phyloP scores from a whole-genome alignment of 2,329 filamentous ascomycete genomes.

The Cercospora berteroae region DNA sequence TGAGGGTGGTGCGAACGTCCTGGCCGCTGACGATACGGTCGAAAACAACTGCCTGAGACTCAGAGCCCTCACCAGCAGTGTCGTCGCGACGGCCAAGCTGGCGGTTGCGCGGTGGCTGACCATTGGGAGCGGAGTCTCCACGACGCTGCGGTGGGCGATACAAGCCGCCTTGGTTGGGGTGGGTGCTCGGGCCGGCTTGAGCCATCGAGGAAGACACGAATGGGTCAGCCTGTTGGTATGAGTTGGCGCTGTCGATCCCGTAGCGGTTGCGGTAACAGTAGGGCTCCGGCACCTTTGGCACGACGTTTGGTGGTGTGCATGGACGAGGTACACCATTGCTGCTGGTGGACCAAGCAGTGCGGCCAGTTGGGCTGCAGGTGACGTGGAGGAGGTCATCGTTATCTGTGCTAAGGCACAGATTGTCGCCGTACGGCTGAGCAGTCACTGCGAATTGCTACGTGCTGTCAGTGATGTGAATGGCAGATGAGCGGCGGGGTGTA shows the following conservation, averaged over 20 bases:
- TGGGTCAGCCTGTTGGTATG: neutral
- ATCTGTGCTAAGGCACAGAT: neutral
- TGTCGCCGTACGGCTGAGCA: constrained; percentile 1
- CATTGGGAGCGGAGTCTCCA: neutral
- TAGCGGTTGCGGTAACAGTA: neutral
- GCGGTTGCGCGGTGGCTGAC: neutral
- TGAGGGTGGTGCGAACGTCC: constrained; percentile 60
- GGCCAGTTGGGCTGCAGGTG: constrained; percentile 30
- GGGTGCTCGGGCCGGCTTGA: neutral
- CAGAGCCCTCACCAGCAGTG: constrained; percentile 15
- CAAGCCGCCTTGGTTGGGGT: neutral
- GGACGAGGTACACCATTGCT: constrained; percentile 18
- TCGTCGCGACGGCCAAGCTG: constrained; percentile 3
- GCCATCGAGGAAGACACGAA: neutral
- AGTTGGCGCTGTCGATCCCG: neutral
- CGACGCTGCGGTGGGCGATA: neutral
- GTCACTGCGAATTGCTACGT: constrained; percentile 18
- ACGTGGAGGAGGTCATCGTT: neutral
- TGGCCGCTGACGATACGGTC: constrained; percentile 43
- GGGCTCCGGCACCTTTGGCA: constrained; percentile 19
- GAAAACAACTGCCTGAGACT: constrained; percentile 42
- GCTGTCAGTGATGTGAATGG: constrained; percentile 15
- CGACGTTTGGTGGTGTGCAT: neutral
- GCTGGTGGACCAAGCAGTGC: constrained; percentile 29
- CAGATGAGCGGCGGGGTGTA: neutral